Evolutionary conservation across 169 alveolate genomes (phyloP), one percentile per base, ranked within the genome.

Genomic region (Plasmodium fragile): DNA sequence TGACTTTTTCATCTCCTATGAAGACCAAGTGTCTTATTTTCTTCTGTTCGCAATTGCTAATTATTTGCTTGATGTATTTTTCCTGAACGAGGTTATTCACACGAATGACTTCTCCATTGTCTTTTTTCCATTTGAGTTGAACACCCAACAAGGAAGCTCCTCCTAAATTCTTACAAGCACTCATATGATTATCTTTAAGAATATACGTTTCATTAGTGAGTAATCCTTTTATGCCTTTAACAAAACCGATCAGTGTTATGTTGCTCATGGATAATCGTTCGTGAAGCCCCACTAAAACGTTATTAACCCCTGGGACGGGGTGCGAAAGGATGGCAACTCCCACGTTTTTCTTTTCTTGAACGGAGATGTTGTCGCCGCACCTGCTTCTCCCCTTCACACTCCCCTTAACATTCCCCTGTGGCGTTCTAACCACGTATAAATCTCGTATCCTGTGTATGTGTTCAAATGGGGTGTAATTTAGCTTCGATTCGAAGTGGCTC

Each of bases 1-100:
- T 41, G 10, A 83, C 92, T 28, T 83, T 71, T 83, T 83, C 92
- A 83, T 83, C 92, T 41, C 92, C 92, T 3, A 83, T 83, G 10
- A 83, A 83, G 11, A 83, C 92, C 71, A 83, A 83, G 52, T 83
- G 43, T 0, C 32, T 70, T 0, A 83, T 83, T n/a, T 18, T 71
- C 32, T 83, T 83, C 6, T 83, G 28, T 71, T 36, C 49, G 45
- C 92, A 83, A 18, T 28, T 71, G n/a, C 25, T 30, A 4, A 83
- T 36, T 41, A 83, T 83, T 45, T 83, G 53, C 3, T 43, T 3
- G 4, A 71, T 45, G 11, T 45, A 10, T 11, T 83, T 43, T 36
- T 71, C 82, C n/a, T 83, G 36, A 18, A 71, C 16, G 3, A 83
- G 52, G 75, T 83, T 59, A 18, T 69, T 22, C 28, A 83, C 36